phyloP scores from a whole-genome alignment of 495 filamentous ascomycete species.

The Hyaloscypha hepaticicola region DNA sequence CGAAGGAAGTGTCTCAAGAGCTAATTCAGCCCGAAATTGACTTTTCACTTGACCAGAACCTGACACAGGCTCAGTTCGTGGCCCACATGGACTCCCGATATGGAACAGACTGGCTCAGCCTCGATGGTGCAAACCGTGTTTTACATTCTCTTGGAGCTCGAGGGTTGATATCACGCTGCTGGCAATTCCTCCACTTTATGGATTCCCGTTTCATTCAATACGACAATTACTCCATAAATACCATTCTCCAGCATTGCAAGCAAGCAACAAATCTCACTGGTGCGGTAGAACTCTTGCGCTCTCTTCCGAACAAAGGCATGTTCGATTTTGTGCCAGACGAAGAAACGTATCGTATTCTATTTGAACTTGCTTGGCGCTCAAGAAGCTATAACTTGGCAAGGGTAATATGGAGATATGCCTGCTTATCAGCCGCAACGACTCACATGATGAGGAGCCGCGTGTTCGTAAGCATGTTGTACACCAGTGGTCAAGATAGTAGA shows the following conservation, averaged over 20 bases:
- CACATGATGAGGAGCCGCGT: constrained; percentile 17
- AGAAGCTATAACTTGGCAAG: constrained; percentile 22
- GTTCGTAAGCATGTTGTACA: constrained; percentile 4
- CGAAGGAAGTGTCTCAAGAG: constrained; percentile 12
- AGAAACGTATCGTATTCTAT: constrained; percentile 22
- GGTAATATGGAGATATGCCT: constrained; percentile 31
- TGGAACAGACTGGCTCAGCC: constrained; percentile 20
- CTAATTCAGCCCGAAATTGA: constrained; percentile 20
- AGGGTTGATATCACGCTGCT: constrained; percentile 23
- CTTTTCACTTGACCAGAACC: constrained; percentile 5
- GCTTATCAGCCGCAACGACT: constrained; percentile 18
- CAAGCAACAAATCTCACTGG: constrained; percentile 16
- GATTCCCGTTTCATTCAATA: constrained; percentile 11
- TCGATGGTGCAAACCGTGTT: constrained; percentile 19
- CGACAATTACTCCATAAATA: constrained; percentile 17
- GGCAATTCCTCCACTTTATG: constrained; percentile 26
- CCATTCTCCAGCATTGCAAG: constrained; percentile 25
- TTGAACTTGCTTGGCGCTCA: constrained; percentile 21
- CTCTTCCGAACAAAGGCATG: neutral
- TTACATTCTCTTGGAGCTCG: constrained; percentile 17
- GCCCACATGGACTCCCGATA: constrained; percentile 25
- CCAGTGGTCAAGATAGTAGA: neutral
- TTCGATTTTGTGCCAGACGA: constrained; percentile 8
- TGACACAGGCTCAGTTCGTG: constrained; percentile 21
- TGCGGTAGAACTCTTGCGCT: constrained; percentile 17